Evolutionary conservation across 148 eudicot genomes (phyloP).

Genomic region (Camellia granthamiana): DNA sequence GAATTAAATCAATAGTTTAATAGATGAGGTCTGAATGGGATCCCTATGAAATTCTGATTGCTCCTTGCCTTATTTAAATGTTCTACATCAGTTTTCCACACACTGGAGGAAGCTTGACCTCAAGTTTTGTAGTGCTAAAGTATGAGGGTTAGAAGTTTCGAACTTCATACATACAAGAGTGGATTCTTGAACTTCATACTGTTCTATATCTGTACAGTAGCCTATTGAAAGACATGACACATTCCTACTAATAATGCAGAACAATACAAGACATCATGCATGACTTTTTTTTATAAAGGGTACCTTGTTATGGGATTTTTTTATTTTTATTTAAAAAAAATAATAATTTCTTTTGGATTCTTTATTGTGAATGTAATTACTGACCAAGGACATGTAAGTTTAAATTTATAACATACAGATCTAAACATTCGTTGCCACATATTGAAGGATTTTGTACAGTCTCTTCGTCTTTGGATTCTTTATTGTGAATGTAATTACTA

Average conservation of each 20-base stretch:
- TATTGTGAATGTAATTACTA: no score
- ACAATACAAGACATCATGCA: background rate
- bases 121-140: slow-evolving; percentile 5
- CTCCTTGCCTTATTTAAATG: background rate
- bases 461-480: no score
- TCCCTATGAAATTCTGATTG: background rate
- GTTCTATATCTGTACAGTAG: background rate
- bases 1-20: background rate
- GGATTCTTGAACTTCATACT: background rate
- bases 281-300: background rate
- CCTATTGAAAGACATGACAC: background rate
- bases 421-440: no score
- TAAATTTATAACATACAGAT: no score
- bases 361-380: no score
- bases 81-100: background rate
- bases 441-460: no score
- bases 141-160: background rate
- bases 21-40: background rate
- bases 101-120: background rate
- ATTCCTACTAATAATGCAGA: background rate
- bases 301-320: background rate
- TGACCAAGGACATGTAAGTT: no score
- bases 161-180: background rate
- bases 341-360: background rate
- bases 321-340: background rate